phyloP scores from a whole-genome alignment of 768 basidiomycete genomes.

The Suillus cothurnatus region DNA sequence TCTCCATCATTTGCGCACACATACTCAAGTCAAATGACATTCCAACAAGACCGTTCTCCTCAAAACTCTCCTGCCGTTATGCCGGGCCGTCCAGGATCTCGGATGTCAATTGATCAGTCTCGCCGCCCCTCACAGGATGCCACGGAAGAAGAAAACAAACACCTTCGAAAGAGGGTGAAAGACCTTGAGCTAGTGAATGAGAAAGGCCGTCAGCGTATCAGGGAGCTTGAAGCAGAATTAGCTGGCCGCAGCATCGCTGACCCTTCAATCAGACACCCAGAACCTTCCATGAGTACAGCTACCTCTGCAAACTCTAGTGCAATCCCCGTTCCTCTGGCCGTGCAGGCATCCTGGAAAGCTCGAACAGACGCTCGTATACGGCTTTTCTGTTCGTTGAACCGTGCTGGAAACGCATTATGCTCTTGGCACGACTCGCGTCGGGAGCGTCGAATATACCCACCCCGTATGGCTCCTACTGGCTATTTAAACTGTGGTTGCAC shows the following conservation, averaged over 20 bases:
- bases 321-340: conserved; percentile 42
- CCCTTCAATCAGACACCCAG: conserved; percentile 7
- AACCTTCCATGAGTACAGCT: conserved; percentile 22
- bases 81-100: conserved; percentile 23
- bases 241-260: conserved; percentile 29
- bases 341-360: conserved; percentile 63
- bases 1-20: conserved; percentile 9
- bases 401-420: conserved; percentile 86
- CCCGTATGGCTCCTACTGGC: conserved; percentile 77
- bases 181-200: conserved; percentile 67
- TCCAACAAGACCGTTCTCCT: conserved; percentile 7
- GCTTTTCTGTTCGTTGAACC: conserved; percentile 78
- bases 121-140: conserved; percentile 27
- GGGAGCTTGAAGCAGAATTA: conserved; percentile 50
- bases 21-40: conserved; percentile 10
- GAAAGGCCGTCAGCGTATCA: conserved; percentile 48
- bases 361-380: conserved; percentile 75
- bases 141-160: conserved; percentile 52
- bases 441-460: conserved; percentile 75
- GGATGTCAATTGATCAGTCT: conserved; percentile 29
- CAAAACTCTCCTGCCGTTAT: background rate
- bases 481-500: conserved; percentile 88
- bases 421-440: conserved; percentile 90
- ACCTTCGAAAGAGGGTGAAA: conserved; percentile 56
- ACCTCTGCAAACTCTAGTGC: conserved; percentile 22